Base-by-base conservation (phyloP, 345 rosid genomes). In the Salix brachista region DNA sequence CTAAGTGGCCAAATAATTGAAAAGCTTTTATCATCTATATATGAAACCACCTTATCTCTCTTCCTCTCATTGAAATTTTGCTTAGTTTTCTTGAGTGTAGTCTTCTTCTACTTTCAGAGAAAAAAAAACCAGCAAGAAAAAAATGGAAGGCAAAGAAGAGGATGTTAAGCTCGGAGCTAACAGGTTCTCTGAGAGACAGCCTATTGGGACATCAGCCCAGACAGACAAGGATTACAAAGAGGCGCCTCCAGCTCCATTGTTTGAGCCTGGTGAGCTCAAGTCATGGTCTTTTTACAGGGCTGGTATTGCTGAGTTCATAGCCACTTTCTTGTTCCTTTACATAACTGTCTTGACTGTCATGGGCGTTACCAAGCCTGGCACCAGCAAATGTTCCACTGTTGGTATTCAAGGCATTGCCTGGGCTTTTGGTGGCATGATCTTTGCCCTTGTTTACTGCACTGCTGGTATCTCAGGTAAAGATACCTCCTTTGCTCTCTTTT, bases 341-440 rank as follows among this genome's bases (percentile, higher is more conserved):
- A 46, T 79, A 70, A 68, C 78, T 16, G 68, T 79, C 64, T 69
- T 79, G 54, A 79, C 82, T 69, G 78, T 79, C 36, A 79, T 79
- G 82, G 82, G 82, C 19, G 70, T 74, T 52, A 61, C 70, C 3
- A 79, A 61, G 41, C 44, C 78, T 13, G 6, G 10, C 5, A 28
- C 17, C 21, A 58, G 16, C 74, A 79, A 74, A 21, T 79, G 82
- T 48, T 7, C 65, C 28, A 74, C 78, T 69, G 82, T 79, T 16
- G 82, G 82, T 39, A 61, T 66, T 32, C 82, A 79, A 74, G 82
- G 82, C 9, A 79, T 79, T 74, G 82, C 82, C 18, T 79, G 82
- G 82, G 82, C 81, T 60, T 78, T 78, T 78, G 81, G 81, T 73
- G 81, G 81, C n/a, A 79, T 79, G 82, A 79, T 79, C 78, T 79